Evolutionary conservation across 148 eudicot species (phyloP).

Genomic region (Rhododendron simsii): DNA sequence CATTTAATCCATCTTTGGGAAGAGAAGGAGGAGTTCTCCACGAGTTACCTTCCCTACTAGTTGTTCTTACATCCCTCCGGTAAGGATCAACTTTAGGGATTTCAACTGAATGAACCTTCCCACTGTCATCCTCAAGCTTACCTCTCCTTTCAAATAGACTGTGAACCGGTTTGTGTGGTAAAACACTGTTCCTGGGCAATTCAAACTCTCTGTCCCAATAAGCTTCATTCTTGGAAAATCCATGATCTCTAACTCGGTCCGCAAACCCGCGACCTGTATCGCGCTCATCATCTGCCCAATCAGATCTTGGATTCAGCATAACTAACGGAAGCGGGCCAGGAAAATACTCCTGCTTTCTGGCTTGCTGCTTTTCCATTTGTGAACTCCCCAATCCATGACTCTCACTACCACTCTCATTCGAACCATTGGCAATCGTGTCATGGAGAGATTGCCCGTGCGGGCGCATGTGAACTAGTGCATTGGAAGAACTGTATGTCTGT

Average conservation of each 20-base stretch:
- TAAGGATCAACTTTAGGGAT: constrained; percentile 46
- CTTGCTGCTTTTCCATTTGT: constrained; percentile 28
- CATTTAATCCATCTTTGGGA: constrained; percentile 33
- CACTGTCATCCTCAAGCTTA: constrained; percentile 58
- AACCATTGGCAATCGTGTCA: constrained; percentile 25
- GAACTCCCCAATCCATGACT: constrained; percentile 29
- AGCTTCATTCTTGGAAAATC: constrained; percentile 48
- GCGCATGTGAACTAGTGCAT: constrained; percentile 37
- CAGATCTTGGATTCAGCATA: constrained; percentile 78
- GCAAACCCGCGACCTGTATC: constrained; percentile 74
- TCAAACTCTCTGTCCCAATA: constrained; percentile 92
- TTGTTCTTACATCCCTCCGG: constrained; percentile 35
- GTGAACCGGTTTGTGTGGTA: constrained; percentile 56
- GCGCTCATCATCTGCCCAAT: constrained; percentile 99
- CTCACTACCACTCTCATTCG: constrained; percentile 26
- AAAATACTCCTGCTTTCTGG: constrained; percentile 49
- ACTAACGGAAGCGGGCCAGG: constrained; percentile 71
- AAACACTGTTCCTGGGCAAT: constrained; percentile 53
- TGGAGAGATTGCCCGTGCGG: constrained; percentile 38
- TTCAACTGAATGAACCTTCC: constrained; percentile 46
- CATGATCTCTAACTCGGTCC: constrained; percentile 53
- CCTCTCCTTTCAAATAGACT: constrained; percentile 52
- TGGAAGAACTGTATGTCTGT: constrained; percentile 37
- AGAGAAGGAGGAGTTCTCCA: constrained; percentile 45
- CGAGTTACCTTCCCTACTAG: constrained; percentile 44